Percentiles rank a stretch among this genome's conserved stretches.
These are phyloP conservation scores for Puccinia horiana DNA, from an alignment of 1,284 basidiomycete species.

Conservation along the genomic window DNA sequence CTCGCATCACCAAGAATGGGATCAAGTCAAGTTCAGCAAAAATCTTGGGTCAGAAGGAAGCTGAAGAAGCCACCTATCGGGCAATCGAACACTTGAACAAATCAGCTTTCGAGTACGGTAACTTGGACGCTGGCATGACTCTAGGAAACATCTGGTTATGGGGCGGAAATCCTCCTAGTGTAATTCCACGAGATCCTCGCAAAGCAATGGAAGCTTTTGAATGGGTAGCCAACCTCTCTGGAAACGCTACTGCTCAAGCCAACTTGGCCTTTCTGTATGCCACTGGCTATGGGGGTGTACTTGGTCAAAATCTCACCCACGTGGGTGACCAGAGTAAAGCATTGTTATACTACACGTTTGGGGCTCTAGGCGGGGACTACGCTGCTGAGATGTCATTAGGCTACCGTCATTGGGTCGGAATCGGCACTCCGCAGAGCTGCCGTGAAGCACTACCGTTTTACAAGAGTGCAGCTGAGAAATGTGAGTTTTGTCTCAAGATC, in stretches of 20 bases:
- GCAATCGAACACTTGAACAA: slow-evolving; percentile 72
- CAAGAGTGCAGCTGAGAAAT: slow-evolving; percentile 77
- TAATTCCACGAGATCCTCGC: slow-evolving; percentile 61
- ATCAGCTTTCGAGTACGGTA: slow-evolving; percentile 74
- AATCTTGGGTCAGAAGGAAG: slow-evolving; percentile 42
- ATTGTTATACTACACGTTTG: slow-evolving; percentile 87
- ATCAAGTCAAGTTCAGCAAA: slow-evolving; percentile 33
- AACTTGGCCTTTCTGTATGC: slow-evolving; percentile 82
- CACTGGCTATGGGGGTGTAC: slow-evolving; percentile 73
- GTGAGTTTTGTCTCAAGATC: slow-evolving; percentile 60
- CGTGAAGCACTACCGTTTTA: slow-evolving; percentile 80
- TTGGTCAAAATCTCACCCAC: slow-evolving; percentile 60
- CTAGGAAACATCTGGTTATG: slow-evolving; percentile 70
- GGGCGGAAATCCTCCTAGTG: slow-evolving; percentile 51
- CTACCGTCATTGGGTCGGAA: slow-evolving; percentile 93
- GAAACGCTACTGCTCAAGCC: slow-evolving; percentile 80
- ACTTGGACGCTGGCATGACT: slow-evolving; percentile 72
- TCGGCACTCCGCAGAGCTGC: slow-evolving; percentile 78
- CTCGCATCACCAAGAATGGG: slow-evolving; percentile 42
- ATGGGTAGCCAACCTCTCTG: slow-evolving; percentile 68
- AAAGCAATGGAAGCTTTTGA: slow-evolving; percentile 68
- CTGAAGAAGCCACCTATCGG: slow-evolving; percentile 51
- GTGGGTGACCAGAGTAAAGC: slow-evolving; percentile 71
- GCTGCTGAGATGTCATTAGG: slow-evolving; percentile 89
- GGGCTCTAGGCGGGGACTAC: slow-evolving; percentile 80